Evolutionary conservation across 2,329 filamentous ascomycete species (phyloP).

Genomic region (Fusarium tuaranense): DNA sequence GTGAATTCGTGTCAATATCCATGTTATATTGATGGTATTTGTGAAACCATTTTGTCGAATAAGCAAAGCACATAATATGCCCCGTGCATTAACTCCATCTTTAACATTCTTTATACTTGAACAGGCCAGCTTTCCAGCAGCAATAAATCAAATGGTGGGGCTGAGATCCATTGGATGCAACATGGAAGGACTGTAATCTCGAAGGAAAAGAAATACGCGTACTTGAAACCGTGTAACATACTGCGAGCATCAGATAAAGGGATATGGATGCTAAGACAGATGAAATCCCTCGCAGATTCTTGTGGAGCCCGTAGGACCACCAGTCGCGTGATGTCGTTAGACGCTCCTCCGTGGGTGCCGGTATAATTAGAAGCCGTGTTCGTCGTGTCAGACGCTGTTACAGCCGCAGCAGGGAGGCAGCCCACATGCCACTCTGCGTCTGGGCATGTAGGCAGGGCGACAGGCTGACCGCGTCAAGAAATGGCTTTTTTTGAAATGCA

Average conservation of each 20-base stretch:
- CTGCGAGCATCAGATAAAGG: constrained; percentile 1
- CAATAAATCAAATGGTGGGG: background rate
- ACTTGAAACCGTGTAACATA: background rate
- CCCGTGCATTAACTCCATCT: background rate
- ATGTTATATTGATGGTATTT: background rate
- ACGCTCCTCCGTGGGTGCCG: constrained; percentile 16
- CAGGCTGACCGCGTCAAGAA: background rate
- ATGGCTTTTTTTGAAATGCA: background rate
- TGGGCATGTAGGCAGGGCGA: background rate
- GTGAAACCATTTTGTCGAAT: background rate
- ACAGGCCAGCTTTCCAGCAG: background rate
- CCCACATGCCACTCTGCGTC: constrained; percentile 1
- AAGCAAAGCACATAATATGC: background rate
- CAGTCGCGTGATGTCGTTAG: constrained; percentile 38
- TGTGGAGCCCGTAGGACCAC: constrained; percentile 17
- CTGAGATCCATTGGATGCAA: background rate
- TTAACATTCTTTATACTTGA: background rate
- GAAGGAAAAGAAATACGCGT: background rate
- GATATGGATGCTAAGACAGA: constrained; percentile 12
- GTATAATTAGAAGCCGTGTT: constrained; percentile 17
- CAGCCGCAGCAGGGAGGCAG: constrained; percentile 26
- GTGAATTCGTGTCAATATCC: background rate
- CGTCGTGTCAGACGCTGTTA: constrained; percentile 5
- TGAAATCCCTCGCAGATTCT: background rate
- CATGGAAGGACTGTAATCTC: background rate